Percentiles rank a stretch among this genome's conserved stretches.
Conservation (phyloP, 495 filamentous ascomycete species). For the Lentithecium fluviatile region DNA sequence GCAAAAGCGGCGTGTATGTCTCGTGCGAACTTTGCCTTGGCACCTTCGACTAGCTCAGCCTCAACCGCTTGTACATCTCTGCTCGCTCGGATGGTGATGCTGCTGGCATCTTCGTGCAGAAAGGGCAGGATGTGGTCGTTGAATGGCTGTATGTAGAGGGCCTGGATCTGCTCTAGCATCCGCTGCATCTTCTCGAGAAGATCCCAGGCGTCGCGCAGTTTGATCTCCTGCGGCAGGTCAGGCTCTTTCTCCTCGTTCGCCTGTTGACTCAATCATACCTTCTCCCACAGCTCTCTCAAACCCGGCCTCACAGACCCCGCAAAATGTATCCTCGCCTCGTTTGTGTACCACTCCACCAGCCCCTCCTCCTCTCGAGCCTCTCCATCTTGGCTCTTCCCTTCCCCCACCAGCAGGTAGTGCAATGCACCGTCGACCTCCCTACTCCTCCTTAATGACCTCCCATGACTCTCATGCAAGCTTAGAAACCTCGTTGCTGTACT, state of each 20-base stretch:
- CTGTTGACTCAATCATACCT: slow-evolving; percentile 8
- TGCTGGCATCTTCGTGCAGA: slow-evolving; percentile 45
- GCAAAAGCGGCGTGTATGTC: slow-evolving; percentile 35
- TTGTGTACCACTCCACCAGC: slow-evolving; percentile 35
- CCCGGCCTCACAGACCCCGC: slow-evolving; percentile 12
- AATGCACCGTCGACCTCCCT: slow-evolving; percentile 29
- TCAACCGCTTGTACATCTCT: not conserved
- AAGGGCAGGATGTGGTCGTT: slow-evolving; percentile 31
- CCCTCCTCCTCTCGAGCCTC: slow-evolving; percentile 19
- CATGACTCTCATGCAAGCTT: slow-evolving; percentile 13
- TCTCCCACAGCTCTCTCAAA: slow-evolving; percentile 26
- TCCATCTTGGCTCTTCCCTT: slow-evolving; percentile 15
- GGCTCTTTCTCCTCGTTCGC: not conserved
- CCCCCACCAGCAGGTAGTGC: slow-evolving; percentile 29
- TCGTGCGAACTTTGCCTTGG: slow-evolving; percentile 8
- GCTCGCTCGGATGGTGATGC: slow-evolving; percentile 13
- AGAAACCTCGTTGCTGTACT: slow-evolving; percentile 43
- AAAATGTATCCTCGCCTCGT: slow-evolving; percentile 33
- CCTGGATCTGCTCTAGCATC: slow-evolving; percentile 27
- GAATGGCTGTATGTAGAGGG: slow-evolving; percentile 27
- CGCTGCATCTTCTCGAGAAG: slow-evolving; percentile 24
- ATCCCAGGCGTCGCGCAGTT: slow-evolving; percentile 20
- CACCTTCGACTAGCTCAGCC: not conserved
- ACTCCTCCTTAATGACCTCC: not conserved
- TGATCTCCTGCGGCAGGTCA: slow-evolving; percentile 23